A percentile compares a stretch with the other conserved stretches of the same genome.
Conservation (phyloP, 2,329 filamentous ascomycete species). For the Davidsoniella eucalypti region DNA sequence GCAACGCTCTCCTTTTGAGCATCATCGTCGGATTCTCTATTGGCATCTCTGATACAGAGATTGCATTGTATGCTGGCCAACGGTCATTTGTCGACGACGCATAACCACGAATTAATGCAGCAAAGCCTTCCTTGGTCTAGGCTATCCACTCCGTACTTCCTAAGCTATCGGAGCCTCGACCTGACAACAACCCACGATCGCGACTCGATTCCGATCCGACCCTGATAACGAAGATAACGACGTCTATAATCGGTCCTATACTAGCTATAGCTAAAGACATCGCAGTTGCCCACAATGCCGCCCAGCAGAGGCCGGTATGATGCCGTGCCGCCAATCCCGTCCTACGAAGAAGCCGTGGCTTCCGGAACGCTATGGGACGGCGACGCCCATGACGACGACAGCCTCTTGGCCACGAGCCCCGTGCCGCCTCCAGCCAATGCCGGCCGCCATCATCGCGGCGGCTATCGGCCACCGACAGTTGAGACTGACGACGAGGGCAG, state of each 20-base stretch:
- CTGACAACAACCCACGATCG: too few species aligned
- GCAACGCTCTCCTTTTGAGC: too few species aligned
- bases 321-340: slow-evolving; percentile 16
- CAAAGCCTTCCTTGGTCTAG: too few species aligned
- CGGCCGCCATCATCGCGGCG: slow-evolving; percentile 28
- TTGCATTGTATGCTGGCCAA: too few species aligned
- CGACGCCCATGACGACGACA: slow-evolving; percentile 45
- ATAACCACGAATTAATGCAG: too few species aligned
- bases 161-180: too few species aligned
- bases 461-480: slow-evolving; percentile 68
- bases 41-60: too few species aligned
- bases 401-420: slow-evolving; percentile 43
- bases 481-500: slow-evolving; percentile 56
- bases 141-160: too few species aligned
- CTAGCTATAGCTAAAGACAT: neutral
- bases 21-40: too few species aligned
- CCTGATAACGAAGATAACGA: too few species aligned
- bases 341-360: slow-evolving; percentile 17
- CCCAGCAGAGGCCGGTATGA: slow-evolving; percentile 14
- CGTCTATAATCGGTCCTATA: neutral
- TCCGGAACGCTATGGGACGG: slow-evolving; percentile 8
- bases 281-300: slow-evolving; percentile 4
- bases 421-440: slow-evolving; percentile 19
- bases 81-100: too few species aligned
- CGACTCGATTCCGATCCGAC: too few species aligned